Percentiles rank a stretch among this genome's conserved stretches.
These are phyloP conservation scores for Solanum lycopersicoides DNA, from an alignment of 257 asterid species.

Conservation along the genomic window DNA sequence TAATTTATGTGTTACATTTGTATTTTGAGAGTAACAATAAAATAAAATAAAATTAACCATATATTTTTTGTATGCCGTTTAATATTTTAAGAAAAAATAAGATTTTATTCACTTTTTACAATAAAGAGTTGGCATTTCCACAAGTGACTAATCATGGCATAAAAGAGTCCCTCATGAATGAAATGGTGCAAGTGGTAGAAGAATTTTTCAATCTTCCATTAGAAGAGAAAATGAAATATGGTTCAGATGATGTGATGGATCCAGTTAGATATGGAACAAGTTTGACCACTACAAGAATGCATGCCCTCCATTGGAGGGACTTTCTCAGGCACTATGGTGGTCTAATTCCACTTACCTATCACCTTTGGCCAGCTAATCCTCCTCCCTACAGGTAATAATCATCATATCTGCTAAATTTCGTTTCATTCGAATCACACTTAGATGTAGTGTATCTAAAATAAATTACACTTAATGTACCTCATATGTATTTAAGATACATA, in stretches of 20 bases:
- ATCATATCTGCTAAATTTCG: too few relatives aligned
- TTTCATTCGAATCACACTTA: too few relatives aligned
- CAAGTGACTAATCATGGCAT: neutral
- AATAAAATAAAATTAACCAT: too few relatives aligned
- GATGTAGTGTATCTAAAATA: too few relatives aligned
- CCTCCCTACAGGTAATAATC: neutral
- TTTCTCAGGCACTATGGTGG: constrained; percentile 46
- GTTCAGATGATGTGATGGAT: constrained; percentile 47
- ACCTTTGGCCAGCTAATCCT: constrained; percentile 12
- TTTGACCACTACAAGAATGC: constrained; percentile 31
- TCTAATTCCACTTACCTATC: constrained; percentile 19
- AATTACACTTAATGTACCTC: too few relatives aligned
- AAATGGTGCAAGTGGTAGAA: neutral
- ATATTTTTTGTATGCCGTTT: too few relatives aligned
- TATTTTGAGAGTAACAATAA: too few relatives aligned
- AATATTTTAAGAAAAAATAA: too few relatives aligned
- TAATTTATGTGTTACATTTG: too few relatives aligned
- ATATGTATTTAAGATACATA: too few relatives aligned
- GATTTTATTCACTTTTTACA: too few relatives aligned
- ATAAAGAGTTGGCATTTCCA: neutral
- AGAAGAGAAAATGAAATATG: neutral
- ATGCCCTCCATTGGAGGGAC: constrained; percentile 51
- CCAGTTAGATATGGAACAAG: constrained; percentile 52
- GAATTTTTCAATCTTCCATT: neutral
- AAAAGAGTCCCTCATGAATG: neutral